phyloP scores from a whole-genome alignment of 139 green algal species.

The Auxenochlorella pyrenoidosa region DNA sequence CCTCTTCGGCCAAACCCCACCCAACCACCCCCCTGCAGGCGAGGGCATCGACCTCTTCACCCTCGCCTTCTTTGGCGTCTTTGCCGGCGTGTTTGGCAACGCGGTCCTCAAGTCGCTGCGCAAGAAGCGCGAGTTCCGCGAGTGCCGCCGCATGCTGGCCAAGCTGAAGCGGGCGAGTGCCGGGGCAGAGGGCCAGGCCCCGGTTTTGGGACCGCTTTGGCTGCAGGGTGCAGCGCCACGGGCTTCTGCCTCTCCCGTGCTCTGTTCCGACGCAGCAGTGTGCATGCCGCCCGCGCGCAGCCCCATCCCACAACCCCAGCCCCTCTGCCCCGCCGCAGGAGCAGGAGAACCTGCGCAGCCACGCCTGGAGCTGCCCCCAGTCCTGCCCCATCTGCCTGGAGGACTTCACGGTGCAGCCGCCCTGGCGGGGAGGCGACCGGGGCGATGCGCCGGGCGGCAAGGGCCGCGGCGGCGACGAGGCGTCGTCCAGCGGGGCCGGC shows the following conservation, averaged over 20 bases:
- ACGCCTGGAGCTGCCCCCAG: conserved; percentile 33
- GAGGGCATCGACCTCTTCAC: conserved; percentile 46
- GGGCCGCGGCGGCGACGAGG: not conserved
- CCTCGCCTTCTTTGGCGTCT: conserved; percentile 30
- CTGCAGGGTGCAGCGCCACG: too few relatives aligned
- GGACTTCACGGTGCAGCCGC: conserved; percentile 23
- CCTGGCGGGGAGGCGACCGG: not conserved
- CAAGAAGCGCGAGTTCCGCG: conserved; percentile 9
- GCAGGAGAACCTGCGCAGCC: conserved; percentile 49
- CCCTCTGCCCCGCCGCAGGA: conserved; percentile 42
- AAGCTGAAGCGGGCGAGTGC: conserved; percentile 37
- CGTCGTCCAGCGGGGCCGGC: not conserved
- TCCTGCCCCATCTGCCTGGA: conserved; percentile 62
- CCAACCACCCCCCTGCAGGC: not conserved
- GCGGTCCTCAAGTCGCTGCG: not conserved
- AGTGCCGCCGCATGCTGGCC: conserved; percentile 39
- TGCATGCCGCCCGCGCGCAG: not conserved
- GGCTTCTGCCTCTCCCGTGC: too few relatives aligned
- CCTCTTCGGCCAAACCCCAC: too few relatives aligned
- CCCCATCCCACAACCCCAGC: too few relatives aligned
- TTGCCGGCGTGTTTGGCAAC: conserved; percentile 40
- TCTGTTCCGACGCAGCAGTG: too few relatives aligned
- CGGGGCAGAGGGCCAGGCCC: too few relatives aligned
- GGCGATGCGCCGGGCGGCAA: not conserved
- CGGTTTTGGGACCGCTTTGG: too few relatives aligned